Base-by-base conservation (phyloP, 129 eudicot species). In the Artemisia argyi region DNA sequence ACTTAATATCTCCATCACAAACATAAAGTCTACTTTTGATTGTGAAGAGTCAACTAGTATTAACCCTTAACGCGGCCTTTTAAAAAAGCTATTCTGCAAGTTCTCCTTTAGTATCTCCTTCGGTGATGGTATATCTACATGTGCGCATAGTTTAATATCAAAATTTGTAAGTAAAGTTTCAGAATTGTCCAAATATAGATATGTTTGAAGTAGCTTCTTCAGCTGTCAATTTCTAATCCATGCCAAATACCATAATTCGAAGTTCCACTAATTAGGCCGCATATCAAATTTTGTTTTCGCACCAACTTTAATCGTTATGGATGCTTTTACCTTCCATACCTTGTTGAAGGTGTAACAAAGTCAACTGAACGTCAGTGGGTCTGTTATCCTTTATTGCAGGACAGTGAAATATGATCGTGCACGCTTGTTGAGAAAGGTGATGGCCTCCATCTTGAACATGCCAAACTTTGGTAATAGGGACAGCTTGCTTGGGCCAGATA, bases 401-500 rank as follows among this genome's bases (percentile, higher is more conserved):
- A 79, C 96, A 51, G 97, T 89, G 86, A 94, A 72, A 73, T 97
- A 90, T 73, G 90, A 81, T 89, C 82, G 88, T 59, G 72, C 78
- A 70, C 85, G 86, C 83, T 74, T 94, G 86, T 87, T 91, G 77
- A 70, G 93, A 71, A 94, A 94, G 79, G 91, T 83, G 81, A 93
- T 93, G 98, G 97, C 98, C 24, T 62, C 90, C 56, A 83, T 88
- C 30, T 86, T 94, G 85, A 94, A 88, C 86, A 94, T 90, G 97
- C 89, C 96, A 75, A 88, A 86, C 80, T 88, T 90, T 86, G 89
- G 91, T n/a, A n/a, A n/a, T n/a, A n/a, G n/a, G n/a, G n/a, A n/a
- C n/a, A n/a, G n/a, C n/a, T n/a, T n/a, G n/a, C 91, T 90, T 72
- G 98, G 98, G 19, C 96, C 98, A 72, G 97, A 93, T 62, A 84